A percentile compares a stretch with the other conserved stretches of the same genome.
These are phyloP conservation scores for Pseudogymnoascus sp. DNA, from an alignment of 2,329 filamentous ascomycete genomes.

Conservation along the genomic window DNA sequence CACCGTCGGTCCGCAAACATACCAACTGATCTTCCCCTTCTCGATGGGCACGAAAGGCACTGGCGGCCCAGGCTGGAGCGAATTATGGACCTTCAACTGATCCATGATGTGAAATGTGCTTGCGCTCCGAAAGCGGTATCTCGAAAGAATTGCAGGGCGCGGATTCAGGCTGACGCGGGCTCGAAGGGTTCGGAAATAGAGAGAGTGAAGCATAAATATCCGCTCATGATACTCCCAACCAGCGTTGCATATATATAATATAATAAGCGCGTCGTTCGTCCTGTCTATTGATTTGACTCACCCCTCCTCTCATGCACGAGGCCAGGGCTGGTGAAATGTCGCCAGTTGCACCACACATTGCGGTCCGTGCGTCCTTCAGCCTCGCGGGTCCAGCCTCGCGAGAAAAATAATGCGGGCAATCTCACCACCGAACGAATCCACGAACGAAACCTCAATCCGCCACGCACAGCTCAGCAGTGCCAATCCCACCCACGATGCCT, in stretches of 20 bases:
- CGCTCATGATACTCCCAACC: neutral
- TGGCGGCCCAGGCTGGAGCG: slow-evolving; percentile 26
- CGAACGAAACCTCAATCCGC: neutral
- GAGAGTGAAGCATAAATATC: slow-evolving; percentile 9
- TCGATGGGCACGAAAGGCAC: slow-evolving; percentile 28
- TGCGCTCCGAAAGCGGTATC: neutral
- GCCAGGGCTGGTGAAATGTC: slow-evolving; percentile 6
- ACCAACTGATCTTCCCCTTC: slow-evolving; percentile 48
- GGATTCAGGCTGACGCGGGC: slow-evolving; percentile 6
- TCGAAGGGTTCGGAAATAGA: slow-evolving; percentile 1
- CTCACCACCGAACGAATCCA: neutral
- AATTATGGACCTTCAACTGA: slow-evolving; percentile 29
- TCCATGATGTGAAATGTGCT: slow-evolving; percentile 7
- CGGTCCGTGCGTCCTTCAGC: neutral
- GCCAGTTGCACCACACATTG: slow-evolving; percentile 6
- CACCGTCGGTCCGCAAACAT: slow-evolving; percentile 65
- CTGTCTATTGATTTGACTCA: neutral
- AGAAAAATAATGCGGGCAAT: slow-evolving; percentile 13
- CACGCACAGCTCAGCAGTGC: neutral
- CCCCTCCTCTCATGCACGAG: neutral
- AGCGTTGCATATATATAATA: neutral
- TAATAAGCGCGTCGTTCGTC: neutral
- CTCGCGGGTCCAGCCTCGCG: slow-evolving; percentile 1
- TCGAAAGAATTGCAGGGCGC: neutral
- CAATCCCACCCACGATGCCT: slow-evolving; percentile 21